phyloP scores from a whole-genome alignment of 306 rosid genomes.

The Clitoria ternatea region DNA sequence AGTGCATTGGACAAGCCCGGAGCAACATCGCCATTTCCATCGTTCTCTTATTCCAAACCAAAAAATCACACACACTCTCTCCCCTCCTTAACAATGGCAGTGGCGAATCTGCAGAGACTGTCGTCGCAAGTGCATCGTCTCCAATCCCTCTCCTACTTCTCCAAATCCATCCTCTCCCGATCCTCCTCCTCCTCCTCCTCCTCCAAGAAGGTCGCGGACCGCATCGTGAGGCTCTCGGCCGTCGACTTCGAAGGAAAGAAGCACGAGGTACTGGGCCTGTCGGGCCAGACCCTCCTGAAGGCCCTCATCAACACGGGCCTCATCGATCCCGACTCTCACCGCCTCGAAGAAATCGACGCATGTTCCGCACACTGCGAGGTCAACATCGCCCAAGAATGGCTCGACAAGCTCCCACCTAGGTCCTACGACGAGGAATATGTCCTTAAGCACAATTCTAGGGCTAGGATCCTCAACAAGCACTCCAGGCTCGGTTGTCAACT shows the following conservation, averaged over 20 bases:
- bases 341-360: constrained; percentile 88
- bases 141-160: constrained; percentile 47
- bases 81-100: constrained; percentile 75
- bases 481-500: constrained; percentile 92
- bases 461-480: constrained; percentile 71
- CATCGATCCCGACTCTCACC: constrained; percentile 86
- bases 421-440: constrained; percentile 86
- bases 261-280: constrained; percentile 62
- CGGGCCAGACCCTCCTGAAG: constrained; percentile 83
- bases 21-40: too few relatives aligned
- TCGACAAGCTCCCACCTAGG: constrained; percentile 75
- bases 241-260: constrained; percentile 69
- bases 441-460: constrained; percentile 55
- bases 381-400: constrained; percentile 91
- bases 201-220: constrained; percentile 69
- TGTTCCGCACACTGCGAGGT: constrained; percentile 95
- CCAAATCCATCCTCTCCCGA: constrained; percentile 58
- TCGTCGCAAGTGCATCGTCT: constrained; percentile 50
- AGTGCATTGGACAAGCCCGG: too few relatives aligned
- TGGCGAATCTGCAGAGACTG: constrained; percentile 53
- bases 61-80: too few relatives aligned
- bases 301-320: constrained; percentile 68
- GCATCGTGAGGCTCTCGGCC: constrained; percentile 72
- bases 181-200: constrained; percentile 31
- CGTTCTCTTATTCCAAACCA: too few relatives aligned